These are phyloP conservation scores for Phaseolus coccineus DNA, from an alignment of 331 rosid genomes.

Conservation along the genomic window DNA sequence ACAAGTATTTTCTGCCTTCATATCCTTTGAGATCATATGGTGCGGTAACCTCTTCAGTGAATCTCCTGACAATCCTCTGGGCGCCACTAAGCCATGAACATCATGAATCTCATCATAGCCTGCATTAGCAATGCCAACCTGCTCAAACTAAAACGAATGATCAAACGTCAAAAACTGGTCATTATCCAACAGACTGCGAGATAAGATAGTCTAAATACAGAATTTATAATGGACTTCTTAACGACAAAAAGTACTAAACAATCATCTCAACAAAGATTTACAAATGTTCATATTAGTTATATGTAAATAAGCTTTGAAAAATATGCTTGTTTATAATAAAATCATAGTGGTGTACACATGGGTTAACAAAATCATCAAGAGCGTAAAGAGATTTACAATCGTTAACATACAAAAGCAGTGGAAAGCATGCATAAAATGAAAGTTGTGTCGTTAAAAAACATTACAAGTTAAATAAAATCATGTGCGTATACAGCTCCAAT, in stretches of 20 bases:
- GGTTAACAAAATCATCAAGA: constrained; percentile 1
- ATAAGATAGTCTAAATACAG: constrained; percentile 8
- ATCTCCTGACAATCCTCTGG: constrained; percentile 70
- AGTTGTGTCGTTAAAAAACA: background rate
- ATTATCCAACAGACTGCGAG: background rate
- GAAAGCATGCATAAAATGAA: background rate
- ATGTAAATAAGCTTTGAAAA: background rate
- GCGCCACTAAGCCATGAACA: constrained; percentile 53
- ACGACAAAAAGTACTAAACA: constrained; percentile 8
- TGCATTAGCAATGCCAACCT: constrained; percentile 54
- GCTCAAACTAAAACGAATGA: constrained; percentile 52
- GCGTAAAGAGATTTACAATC: constrained; percentile 9
- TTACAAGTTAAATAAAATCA: constrained; percentile 12
- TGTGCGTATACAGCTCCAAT: constrained; percentile 17
- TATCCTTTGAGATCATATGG: constrained; percentile 59
- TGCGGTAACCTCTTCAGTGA: constrained; percentile 65
- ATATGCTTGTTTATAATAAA: constrained; percentile 9
- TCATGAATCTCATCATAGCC: constrained; percentile 61
- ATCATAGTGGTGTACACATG: background rate
- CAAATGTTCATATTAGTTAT: background rate
- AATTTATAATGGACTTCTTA: constrained; percentile 16
- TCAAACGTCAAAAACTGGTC: constrained; percentile 25
- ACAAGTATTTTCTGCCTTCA: constrained; percentile 54
- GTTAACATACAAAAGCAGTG: constrained; percentile 3
- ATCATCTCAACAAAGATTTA: constrained; percentile 8